Evolutionary conservation across 2,329 filamentous ascomycete species (phyloP).

Genomic region (Cryoendolithus antarcticus): DNA sequence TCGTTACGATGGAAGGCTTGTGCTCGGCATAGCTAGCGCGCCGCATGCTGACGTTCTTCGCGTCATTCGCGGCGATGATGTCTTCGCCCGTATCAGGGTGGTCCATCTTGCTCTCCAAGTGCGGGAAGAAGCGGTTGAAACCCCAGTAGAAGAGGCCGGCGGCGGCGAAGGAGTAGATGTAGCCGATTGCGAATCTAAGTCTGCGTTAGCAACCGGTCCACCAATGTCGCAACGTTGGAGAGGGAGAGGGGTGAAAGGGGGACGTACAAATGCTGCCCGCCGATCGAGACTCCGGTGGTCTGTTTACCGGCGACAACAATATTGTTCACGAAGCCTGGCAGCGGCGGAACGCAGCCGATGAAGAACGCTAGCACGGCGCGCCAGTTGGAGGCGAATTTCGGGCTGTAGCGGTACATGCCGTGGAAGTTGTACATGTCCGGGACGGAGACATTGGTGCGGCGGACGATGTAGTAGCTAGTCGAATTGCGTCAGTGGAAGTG

Average conservation of each 20-base stretch:
- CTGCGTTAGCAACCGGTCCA: neutral
- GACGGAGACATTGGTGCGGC: conserved; percentile 35
- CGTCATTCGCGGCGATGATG: conserved; percentile 28
- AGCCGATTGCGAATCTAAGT: conserved; percentile 22
- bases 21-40: too few species aligned
- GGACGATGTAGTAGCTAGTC: conserved; percentile 41
- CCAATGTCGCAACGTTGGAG: neutral
- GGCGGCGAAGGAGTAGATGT: conserved; percentile 25
- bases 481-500: neutral
- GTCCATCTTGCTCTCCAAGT: conserved; percentile 78
- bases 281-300: conserved; percentile 28
- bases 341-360: conserved; percentile 41
- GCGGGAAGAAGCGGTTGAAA: conserved; percentile 27
- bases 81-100: conserved; percentile 56
- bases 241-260: neutral
- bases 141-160: conserved; percentile 24
- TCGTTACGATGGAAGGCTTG: too few species aligned
- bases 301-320: conserved; percentile 25
- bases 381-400: conserved; percentile 41
- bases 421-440: conserved; percentile 40
- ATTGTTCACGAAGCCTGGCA: conserved; percentile 41
- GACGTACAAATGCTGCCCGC: conserved; percentile 40
- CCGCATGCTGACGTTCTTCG: conserved; percentile 10
- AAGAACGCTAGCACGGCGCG: conserved; percentile 45
- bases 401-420: conserved; percentile 39